Evolutionary conservation across 306 rosid species (phyloP), one percentile per base, ranked within the genome.

Genomic region (Argentina anserina): DNA sequence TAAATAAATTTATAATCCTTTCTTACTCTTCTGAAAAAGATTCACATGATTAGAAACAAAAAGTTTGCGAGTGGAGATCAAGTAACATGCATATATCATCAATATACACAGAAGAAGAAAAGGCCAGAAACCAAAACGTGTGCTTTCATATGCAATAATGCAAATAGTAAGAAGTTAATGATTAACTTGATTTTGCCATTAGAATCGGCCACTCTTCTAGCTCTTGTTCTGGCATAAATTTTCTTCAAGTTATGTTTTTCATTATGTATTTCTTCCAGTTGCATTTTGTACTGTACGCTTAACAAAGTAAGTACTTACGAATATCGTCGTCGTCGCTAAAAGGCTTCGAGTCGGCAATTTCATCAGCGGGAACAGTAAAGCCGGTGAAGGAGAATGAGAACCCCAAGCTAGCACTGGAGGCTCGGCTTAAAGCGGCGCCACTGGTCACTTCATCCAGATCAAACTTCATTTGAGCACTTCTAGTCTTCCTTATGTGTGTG

Each of bases 391-490:
- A 90, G 79, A 95, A 91, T 0, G 99, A 95, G 42, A 95, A 84
- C 3, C 99, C 99, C 83, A 95, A 76, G 84, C 97, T 91, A 29
- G 99, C 99, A 76, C 99, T 95, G 1, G 97, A 91, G n/a, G 97
- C 99, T 67, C 99, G 75, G 64, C 99, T 95, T 0, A 95, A 87
- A 23, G 93, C 97, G 0, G 97, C 97, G 4, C 99, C 97, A 33
- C 88, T 90, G 45, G 76, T 80, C 46, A 90, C 47, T 31, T 95
- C 99, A 67, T 88, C 97, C 26, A 91, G 12, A 1, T 91, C 97
- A 14, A 88, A 29, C 88, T 88, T 94, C 78, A 94, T 36, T 70
- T 95, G 99, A 39, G 96, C 99, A 58, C 99, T 95, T 75, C 96
- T 81, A 0, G 93, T 84, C 87, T 95, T 95, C 82, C 97, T 89